Base-by-base conservation (phyloP, 1,284 basidiomycete genomes). In the Melampsora occidentalis region DNA sequence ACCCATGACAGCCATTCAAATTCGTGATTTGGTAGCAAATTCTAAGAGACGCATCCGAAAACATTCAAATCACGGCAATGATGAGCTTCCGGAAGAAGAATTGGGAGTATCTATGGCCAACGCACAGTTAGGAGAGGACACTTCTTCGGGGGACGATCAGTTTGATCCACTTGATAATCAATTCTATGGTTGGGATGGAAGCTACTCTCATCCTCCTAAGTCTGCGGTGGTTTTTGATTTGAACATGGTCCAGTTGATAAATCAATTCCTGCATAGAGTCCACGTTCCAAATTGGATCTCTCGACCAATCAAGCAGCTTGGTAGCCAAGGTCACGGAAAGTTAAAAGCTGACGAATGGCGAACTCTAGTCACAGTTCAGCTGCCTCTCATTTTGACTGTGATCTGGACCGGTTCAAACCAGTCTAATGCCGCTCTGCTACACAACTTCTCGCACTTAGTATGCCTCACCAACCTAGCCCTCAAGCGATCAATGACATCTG, bases 321-420 rank as follows among this genome's bases (percentile, higher is more conserved):
- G 73, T 12, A 76, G 67, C 31, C 65, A 49, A 46, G 66, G 51
- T 6, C 67, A 49, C 57, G 57, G 65, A 10, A 20, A 49, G n/a
- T 49, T 76, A 7, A 76, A 76, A 39, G 71, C 71, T 16, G 53
- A 75, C 20, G 39, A 75, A 22, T 75, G 71, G 65, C 22, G 71
- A 59, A 75, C 42, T 25, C 35, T 75, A 18, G 64, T 75, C 25
- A 61, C 71, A 5, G n/a, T 70, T 16, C 57, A 61, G 51, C 31
- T 76, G 2, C 67, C 73, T 9, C 49, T 62, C 14, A 59, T 75
- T 22, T n/a, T 75, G 51, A 51, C 65, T 25, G 65, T 48, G 0
- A 39, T 57, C 31, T 75, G 71, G 71, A 46, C 20, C 0, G 25
- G 46, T 35, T 5, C 18, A 4, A 18, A 22, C 42, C 71, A 48